Base-by-base conservation (phyloP, 805 yeast genomes). In the Debaryomyces prosopidis region DNA sequence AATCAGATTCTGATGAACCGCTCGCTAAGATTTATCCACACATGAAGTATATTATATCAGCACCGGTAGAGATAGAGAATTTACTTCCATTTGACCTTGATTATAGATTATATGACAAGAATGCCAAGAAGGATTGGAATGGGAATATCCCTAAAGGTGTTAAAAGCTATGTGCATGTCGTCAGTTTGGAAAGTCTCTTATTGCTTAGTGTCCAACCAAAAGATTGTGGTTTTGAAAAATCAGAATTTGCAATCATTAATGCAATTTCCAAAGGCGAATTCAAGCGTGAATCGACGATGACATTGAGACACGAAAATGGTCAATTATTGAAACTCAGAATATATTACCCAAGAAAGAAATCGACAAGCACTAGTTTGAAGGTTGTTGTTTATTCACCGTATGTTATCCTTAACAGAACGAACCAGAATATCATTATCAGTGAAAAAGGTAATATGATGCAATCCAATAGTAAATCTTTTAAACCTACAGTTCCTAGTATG, bases 41-140 rank as follows among this genome's bases (percentile, higher is more conserved):
- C 55, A 77, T 92, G 87, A 77, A 73, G 7, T 67, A 94, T 18
- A 76, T 82, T 3, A 67, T 94, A 5, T 82, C 94, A 0, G 89
- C 98, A 0, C 98, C 99, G 0, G 66, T 94, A 38, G 88, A 87
- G 53, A 73, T 94, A 46, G 90, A 87, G 53, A 94, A 94, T 57
- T 69, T 89, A 42, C 63, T 95, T 40, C 98, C 99, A 0, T 87
- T 78, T 59, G 96, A 88, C 54, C 65, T 92, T 36, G 73, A 79
- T 15, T 89, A 86, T 66, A 73, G 86, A 45, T 73, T 94, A 11
- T 87, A 85, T 62, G 94, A 90, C 60, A 87, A 88, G 56, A 82
- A 81, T 16, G 71, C 82, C 30, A 78, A 77, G 43, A 77, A 77
- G 47, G 91, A 85, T 46, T 82, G 90, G 85, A 76, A 74, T 43